Base-by-base conservation (phyloP, 2,329 filamentous ascomycete genomes). In the Gremmenia infestans region DNA sequence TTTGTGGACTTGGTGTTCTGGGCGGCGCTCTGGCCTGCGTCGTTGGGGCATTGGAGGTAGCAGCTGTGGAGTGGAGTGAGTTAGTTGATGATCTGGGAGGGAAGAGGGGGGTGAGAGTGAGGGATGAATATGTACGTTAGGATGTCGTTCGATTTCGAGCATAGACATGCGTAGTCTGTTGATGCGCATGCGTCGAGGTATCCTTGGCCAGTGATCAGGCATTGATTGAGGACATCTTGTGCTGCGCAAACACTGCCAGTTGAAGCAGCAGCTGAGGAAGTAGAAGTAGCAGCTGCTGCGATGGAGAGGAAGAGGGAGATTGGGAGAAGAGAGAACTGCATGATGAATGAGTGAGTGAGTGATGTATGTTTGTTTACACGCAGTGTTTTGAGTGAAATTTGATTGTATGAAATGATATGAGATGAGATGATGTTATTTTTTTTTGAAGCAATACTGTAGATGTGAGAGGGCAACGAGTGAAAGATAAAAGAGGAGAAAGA, bases 1-100 rank as follows among this genome's bases (percentile, higher is more conserved):
- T 66, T 67, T 7, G 64, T 62, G 15, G 52, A 50, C 32, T 65
- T 57, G 11, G 43, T 56, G 17, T 59, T 60, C 1, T 57, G 55
- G 36, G 57, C 54, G 4, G 50, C 47, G 8, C 54, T 36, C 25
- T 59, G 55, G 50, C 68, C 70, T 15, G 72, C 59, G 64, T 78
- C 75, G 61, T 73, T 70, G 52, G 82, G 81, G 73, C 84, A 86
- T 74, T 83, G 82, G 74, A 80, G 79, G 74, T 83, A 86, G 78
- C 83, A 86, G 35, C 76, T 78, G 56, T 54, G n/a, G 6, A 19
- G 19, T 55, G 14, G 8, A 23, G 22, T 22, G 4, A 28, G 60
- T 61, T 55, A 62, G 55, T 50, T 19, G 45, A 25, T 12, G 6
- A n/a, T 46, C 6, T 15, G 12, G 12, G 23, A 36, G 23, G 8